Evolutionary conservation across 2,329 filamentous ascomycete species (phyloP).

Genomic region (Xylaria sp.): DNA sequence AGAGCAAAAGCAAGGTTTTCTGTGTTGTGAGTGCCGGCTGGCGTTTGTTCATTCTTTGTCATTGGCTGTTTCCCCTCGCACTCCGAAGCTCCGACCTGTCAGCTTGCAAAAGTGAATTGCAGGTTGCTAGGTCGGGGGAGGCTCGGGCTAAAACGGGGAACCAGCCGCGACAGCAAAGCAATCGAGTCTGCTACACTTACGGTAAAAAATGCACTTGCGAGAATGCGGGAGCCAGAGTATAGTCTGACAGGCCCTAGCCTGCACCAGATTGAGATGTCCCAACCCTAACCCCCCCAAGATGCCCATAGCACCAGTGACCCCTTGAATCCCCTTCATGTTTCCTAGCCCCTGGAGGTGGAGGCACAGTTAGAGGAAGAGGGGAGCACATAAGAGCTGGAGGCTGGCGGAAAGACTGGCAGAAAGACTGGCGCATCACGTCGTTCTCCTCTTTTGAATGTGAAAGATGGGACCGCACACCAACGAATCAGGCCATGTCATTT

Average conservation of each 20-base stretch:
- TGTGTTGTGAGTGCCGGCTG: constrained; percentile 35
- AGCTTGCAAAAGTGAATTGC: constrained; percentile 35
- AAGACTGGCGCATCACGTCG: constrained; percentile 17
- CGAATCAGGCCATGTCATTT: constrained; percentile 22
- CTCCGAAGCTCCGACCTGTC: constrained; percentile 17
- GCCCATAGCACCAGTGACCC: constrained; percentile 24
- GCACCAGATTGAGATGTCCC: constrained; percentile 6
- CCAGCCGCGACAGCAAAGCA: constrained; percentile 18
- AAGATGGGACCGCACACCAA: constrained; percentile 10
- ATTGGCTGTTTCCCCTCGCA: constrained; percentile 27
- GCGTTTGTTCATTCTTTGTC: constrained; percentile 34
- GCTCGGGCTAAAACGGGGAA: constrained; percentile 13
- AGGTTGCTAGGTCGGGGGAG: constrained; percentile 18
- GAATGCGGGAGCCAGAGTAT: constrained; percentile 16
- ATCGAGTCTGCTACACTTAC: constrained; percentile 27
- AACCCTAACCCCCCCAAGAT: constrained; percentile 3
- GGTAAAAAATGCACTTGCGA: constrained; percentile 25
- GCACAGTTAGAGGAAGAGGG: constrained; percentile 17
- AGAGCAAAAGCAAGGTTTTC: constrained; percentile 20
- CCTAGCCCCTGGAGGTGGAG: constrained; percentile 5
- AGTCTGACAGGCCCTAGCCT: constrained; percentile 17
- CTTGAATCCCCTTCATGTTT: constrained; percentile 25
- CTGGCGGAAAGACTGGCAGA: constrained; percentile 17
- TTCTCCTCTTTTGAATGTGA: constrained; percentile 23
- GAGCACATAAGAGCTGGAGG: constrained; percentile 13